Evolutionary conservation across 2,329 filamentous ascomycete genomes (phyloP), one percentile per base, ranked within the genome.

Genomic region (Colletotrichum falcatum): DNA sequence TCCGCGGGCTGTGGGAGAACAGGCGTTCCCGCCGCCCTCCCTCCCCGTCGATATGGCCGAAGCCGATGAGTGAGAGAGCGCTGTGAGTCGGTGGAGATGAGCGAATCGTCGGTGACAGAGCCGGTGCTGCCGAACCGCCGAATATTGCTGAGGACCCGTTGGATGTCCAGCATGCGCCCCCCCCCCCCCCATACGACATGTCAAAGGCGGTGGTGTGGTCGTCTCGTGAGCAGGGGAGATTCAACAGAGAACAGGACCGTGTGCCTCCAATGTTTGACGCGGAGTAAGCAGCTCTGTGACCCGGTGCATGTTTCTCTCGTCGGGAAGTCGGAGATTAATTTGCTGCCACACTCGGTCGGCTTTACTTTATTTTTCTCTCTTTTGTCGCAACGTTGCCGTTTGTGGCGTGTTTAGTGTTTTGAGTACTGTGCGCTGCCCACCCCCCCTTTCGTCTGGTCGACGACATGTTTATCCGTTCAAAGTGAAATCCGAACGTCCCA

Each of bases 271-370:
- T 39, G 66, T 60, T 59, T 18, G 62, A 8, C n/a, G 20, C 49
- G 11, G 51, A 61, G 59, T 58, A 67, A 55, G 44, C n/a, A 20
- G 20, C 39, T 42, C 39, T 42, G 39, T n/a, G 14, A 42, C 33
- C 46, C n/a, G 23, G 42, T n/a, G 35, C 9, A 53, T 37, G 63
- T 44, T 46, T 48, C 42, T 33, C 42, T 26, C 26, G 44, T 5
- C 46, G 44, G 37, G 33, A 26, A 23, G 37, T 48, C 67, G 67
- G 64, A 53, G 48, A 70, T 58, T 59, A 54, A 61, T 44, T 44
- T 59, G 44, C 51, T 48, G 64, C 53, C 64, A 60, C 46, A n/a
- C 55, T 59, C 30, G 7, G 11, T 51, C 37, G 20, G 20, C 6
- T 30, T 46, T 18, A 28, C 37, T 35, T 58, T 44, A n/a, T 46